Evolutionary conservation across 1,284 basidiomycete species (phyloP).

Genomic region (Microbotryomycetes sp.): DNA sequence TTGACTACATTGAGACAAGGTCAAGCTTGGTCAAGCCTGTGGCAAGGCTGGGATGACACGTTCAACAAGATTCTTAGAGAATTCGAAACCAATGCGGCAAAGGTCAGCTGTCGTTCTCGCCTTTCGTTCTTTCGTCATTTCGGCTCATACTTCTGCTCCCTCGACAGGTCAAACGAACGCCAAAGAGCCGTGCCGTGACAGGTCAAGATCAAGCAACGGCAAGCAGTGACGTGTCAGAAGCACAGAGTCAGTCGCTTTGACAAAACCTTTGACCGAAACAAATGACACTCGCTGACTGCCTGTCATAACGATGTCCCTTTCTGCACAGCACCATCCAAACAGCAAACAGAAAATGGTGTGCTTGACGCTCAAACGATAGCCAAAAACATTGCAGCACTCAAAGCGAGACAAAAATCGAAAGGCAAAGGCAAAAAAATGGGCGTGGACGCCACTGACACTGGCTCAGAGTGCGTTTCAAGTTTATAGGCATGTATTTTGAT

Average conservation of each 20-base stretch:
- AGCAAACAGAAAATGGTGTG: not conserved
- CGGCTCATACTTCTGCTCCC: not conserved
- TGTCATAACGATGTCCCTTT: not conserved
- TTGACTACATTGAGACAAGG: not conserved
- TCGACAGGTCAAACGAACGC: not conserved
- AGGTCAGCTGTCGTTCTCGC: conserved; percentile 45
- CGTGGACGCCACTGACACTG: conserved; percentile 48
- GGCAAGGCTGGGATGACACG: conserved; percentile 72
- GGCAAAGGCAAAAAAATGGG: conserved; percentile 52
- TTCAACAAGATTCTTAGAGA: conserved; percentile 71
- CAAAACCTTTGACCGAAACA: not conserved
- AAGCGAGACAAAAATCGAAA: conserved; percentile 59
- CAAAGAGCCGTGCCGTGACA: not conserved
- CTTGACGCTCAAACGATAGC: conserved; percentile 80
- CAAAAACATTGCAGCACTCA: conserved; percentile 83
- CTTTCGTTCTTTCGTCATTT: not conserved
- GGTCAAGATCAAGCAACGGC: not conserved
- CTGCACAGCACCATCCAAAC: not conserved
- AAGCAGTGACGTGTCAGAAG: conserved; percentile 13
- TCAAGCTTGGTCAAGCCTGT: conserved; percentile 36
- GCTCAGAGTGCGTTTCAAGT: conserved; percentile 34
- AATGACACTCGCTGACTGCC: not conserved
- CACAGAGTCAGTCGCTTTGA: conserved; percentile 5
- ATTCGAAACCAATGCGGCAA: conserved; percentile 66
- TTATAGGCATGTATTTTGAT: conserved; percentile 17